These are phyloP conservation scores for Daldinia decipiens DNA, from an alignment of 495 filamentous ascomycete genomes.

Conservation along the genomic window DNA sequence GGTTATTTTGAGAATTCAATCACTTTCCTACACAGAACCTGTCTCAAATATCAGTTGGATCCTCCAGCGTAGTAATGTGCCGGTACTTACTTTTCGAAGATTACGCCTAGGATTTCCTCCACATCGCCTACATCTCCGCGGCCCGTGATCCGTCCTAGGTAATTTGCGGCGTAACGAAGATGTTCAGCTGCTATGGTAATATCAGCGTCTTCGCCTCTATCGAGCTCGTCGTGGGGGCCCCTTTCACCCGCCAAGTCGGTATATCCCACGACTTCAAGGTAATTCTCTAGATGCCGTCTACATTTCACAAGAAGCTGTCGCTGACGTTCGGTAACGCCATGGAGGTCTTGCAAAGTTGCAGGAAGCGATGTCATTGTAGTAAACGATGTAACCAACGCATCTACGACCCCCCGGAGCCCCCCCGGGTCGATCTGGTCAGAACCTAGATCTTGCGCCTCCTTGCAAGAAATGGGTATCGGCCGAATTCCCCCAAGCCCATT, in stretches of 20 bases:
- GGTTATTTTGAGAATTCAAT: slow-evolving; percentile 26
- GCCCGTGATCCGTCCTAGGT: slow-evolving; percentile 86
- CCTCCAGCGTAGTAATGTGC: not conserved
- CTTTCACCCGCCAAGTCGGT: slow-evolving; percentile 46
- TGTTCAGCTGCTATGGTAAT: slow-evolving; percentile 96
- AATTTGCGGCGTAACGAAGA: slow-evolving; percentile 81
- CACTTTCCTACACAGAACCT: slow-evolving; percentile 57
- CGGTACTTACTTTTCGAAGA: slow-evolving; percentile 87
- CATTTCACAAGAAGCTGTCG: slow-evolving; percentile 81
- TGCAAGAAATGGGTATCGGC: slow-evolving; percentile 46
- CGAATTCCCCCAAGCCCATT: slow-evolving; percentile 40
- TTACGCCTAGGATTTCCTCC: slow-evolving; percentile 94
- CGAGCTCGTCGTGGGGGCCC: slow-evolving; percentile 47
- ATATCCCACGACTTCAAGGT: slow-evolving; percentile 62
- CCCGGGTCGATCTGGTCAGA: slow-evolving; percentile 65
- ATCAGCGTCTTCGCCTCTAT: slow-evolving; percentile 59
- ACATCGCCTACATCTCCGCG: slow-evolving; percentile 89
- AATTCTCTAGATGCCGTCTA: slow-evolving; percentile 72
- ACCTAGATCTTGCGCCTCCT: slow-evolving; percentile 48
- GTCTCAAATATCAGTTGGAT: slow-evolving; percentile 30
- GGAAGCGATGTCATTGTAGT: slow-evolving; percentile 72
- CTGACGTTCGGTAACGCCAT: slow-evolving; percentile 91
- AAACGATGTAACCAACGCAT: slow-evolving; percentile 74
- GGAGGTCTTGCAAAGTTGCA: slow-evolving; percentile 75
- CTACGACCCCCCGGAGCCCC: slow-evolving; percentile 73